Conservation (phyloP, 2,329 filamentous ascomycete species). For the Aureobasidium sp. region DNA sequence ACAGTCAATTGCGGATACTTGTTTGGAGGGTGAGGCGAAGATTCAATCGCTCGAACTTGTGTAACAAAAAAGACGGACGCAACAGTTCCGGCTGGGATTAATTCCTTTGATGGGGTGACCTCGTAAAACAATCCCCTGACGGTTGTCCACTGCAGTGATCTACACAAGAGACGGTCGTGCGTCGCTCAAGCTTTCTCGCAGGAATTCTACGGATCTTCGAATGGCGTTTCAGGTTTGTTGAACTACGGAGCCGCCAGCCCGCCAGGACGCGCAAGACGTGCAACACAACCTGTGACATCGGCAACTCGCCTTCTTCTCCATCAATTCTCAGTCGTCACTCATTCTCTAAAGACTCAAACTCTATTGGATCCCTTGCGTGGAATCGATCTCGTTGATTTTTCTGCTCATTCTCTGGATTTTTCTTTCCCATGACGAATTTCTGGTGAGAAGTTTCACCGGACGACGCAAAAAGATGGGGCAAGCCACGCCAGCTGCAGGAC, state of each 20-base stretch:
- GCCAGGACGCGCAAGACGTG: slow-evolving; percentile 1
- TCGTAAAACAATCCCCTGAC: not conserved
- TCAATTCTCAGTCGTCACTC: not conserved
- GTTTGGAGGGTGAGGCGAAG: not conserved
- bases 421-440: not conserved
- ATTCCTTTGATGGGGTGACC: not conserved
- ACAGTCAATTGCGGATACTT: not conserved
- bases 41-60: not conserved
- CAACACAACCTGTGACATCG: slow-evolving; percentile 3
- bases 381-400: not conserved
- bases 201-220: not conserved
- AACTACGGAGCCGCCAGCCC: not conserved
- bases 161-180: not conserved
- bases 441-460: not conserved
- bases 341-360: not conserved
- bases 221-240: slow-evolving; percentile 4
- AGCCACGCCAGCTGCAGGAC: slow-evolving; percentile 2
- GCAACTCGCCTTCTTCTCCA: not conserved
- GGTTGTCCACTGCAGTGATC: not conserved
- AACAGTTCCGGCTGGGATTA: not conserved
- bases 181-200: slow-evolving; percentile 5
- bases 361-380: not conserved
- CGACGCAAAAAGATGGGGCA: slow-evolving; percentile 9
- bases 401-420: not conserved
- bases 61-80: not conserved